These are phyloP conservation scores for Hypoxylon crocopeplum DNA, from an alignment of 495 filamentous ascomycete species.

Conservation along the genomic window DNA sequence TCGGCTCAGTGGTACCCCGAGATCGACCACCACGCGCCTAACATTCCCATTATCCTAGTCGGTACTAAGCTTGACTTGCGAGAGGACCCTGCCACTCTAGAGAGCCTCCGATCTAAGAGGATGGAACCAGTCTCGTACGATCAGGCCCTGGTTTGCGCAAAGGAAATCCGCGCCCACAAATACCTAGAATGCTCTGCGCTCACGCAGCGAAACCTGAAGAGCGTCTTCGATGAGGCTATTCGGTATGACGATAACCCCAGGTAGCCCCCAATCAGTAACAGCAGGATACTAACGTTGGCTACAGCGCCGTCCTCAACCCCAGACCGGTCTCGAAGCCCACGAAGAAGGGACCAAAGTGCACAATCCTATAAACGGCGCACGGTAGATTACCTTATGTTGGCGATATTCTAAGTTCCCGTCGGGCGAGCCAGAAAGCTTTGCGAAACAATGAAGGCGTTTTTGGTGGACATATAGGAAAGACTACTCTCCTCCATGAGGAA, in stretches of 20 bases:
- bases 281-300: constrained; percentile 20
- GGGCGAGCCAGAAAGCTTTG: constrained; percentile 36
- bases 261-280: not conserved
- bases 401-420: constrained; percentile 33
- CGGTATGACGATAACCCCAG: constrained; percentile 60
- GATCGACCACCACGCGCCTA: constrained; percentile 94
- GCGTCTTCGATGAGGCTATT: constrained; percentile 97
- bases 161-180: constrained; percentile 92
- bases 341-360: constrained; percentile 73
- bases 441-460: constrained; percentile 42
- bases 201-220: constrained; percentile 94
- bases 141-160: constrained; percentile 80
- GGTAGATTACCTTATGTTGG: constrained; percentile 1
- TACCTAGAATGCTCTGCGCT: constrained; percentile 98
- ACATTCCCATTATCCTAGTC: constrained; percentile 94
- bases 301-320: constrained; percentile 83
- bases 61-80: constrained; percentile 96
- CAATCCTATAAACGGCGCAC: constrained; percentile 67
- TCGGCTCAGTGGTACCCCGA: constrained; percentile 85
- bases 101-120: constrained; percentile 78
- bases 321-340: constrained; percentile 61
- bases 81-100: constrained; percentile 82
- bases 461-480: constrained; percentile 46
- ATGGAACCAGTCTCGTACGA: constrained; percentile 94
- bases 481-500: constrained; percentile 27